Percentiles rank a stretch among this genome's conserved stretches.
phyloP scores from a whole-genome alignment of 208 protist genomes.

The Endotrypanum monterogeii region DNA sequence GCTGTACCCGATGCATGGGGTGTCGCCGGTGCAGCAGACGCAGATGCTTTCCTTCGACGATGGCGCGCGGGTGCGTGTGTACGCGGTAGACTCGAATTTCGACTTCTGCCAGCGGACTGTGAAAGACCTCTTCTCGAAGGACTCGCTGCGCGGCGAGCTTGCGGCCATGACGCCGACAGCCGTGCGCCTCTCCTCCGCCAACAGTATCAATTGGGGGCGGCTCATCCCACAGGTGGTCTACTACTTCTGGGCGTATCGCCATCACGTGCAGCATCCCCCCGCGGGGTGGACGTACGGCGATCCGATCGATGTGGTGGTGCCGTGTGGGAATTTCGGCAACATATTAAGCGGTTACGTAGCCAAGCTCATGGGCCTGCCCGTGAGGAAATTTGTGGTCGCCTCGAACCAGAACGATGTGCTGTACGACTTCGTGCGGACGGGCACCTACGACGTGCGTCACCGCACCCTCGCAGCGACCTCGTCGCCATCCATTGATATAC shows the following conservation, averaged over 20 bases:
- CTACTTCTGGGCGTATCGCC: conserved; percentile 96
- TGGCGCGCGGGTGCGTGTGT: conserved; percentile 64
- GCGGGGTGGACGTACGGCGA: conserved; percentile 53
- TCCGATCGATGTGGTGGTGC: conserved; percentile 88
- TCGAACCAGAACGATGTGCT: conserved; percentile 97
- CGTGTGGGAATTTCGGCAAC: conserved; percentile 98
- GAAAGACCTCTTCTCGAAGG: conserved; percentile 92
- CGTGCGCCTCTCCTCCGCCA: conserved; percentile 92
- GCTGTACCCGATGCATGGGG: conserved; percentile 83
- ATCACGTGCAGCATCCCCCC: conserved; percentile 55
- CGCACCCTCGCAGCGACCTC: conserved; percentile 54
- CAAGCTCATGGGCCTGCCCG: conserved; percentile 89
- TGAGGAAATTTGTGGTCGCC: conserved; percentile 91
- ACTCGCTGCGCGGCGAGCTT: conserved; percentile 64
- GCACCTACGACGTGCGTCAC: conserved; percentile 77
- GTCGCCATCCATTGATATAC: conserved; percentile 92
- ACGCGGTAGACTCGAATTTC: conserved; percentile 81
- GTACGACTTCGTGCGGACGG: conserved; percentile 89
- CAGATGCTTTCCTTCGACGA: conserved; percentile 90
- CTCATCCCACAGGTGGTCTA: conserved; percentile 96
- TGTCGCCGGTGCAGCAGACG: conserved; percentile 82
- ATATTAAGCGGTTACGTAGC: conserved; percentile 94
- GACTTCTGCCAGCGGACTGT: conserved; percentile 93
- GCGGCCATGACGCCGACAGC: conserved; percentile 28
- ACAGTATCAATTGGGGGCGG: conserved; percentile 98